phyloP scores from a whole-genome alignment of 2,329 filamentous ascomycete genomes.

The Chrysoporthe cubensis region DNA sequence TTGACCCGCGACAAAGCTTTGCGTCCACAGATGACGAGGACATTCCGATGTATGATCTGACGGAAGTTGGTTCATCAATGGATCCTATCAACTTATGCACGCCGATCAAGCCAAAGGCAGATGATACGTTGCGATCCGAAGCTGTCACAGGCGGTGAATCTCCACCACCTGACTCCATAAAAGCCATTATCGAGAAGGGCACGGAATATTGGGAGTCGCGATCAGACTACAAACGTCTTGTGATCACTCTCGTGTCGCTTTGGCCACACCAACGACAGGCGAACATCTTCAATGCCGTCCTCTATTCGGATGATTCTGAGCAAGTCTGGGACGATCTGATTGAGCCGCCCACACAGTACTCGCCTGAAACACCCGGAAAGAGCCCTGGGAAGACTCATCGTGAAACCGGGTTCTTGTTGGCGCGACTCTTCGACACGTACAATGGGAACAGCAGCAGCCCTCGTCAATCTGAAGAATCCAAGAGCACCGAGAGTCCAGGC shows the following conservation, averaged over 20 bases:
- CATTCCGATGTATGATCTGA: conserved; percentile 25
- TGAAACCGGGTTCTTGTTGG: conserved; percentile 9
- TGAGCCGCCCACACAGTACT: neutral
- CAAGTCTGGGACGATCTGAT: conserved; percentile 18
- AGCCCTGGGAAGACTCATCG: conserved; percentile 1
- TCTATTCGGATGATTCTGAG: conserved; percentile 3
- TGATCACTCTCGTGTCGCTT: conserved; percentile 27
- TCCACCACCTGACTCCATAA: neutral
- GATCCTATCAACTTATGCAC: conserved; percentile 4
- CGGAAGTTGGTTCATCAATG: conserved; percentile 8
- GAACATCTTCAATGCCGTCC: conserved; percentile 13
- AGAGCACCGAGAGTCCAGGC: neutral
- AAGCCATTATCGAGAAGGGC: conserved; percentile 27
- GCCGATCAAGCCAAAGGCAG: conserved; percentile 9
- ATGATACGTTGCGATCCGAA: neutral
- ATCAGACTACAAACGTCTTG: conserved; percentile 25
- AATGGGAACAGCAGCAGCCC: neutral
- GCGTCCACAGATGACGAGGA: neutral
- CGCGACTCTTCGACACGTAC: conserved; percentile 21
- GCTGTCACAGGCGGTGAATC: neutral
- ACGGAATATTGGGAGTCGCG: conserved; percentile 23
- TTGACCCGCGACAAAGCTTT: conserved; percentile 10
- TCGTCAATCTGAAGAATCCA: neutral
- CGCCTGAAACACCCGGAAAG: neutral
- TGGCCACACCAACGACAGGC: conserved; percentile 15